Evolutionary conservation across 169 alveolate species (phyloP).

Genomic region (Amoebophrya sp.): DNA sequence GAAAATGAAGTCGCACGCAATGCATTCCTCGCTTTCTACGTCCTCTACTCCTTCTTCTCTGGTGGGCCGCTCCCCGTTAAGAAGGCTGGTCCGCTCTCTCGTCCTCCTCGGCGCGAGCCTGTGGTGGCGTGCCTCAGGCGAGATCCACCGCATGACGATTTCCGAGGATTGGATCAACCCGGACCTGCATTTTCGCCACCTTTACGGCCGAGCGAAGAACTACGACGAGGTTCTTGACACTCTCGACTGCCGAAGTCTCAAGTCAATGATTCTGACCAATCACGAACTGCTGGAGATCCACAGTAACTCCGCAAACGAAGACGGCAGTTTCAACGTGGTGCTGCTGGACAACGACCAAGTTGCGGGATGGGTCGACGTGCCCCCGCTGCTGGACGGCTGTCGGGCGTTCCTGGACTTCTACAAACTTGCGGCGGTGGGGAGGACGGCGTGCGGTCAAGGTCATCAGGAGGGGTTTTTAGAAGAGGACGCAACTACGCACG

Average conservation of each 20-base stretch:
- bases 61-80: too few species aligned
- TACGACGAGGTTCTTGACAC: not conserved
- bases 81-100: too few species aligned
- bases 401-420: not conserved
- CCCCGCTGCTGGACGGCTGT: not conserved
- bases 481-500: too few species aligned
- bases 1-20: too few species aligned
- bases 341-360: not conserved
- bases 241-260: not conserved
- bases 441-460: too few species aligned
- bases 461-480: too few species aligned
- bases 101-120: too few species aligned
- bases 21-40: too few species aligned
- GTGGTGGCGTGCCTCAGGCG: too few species aligned
- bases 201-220: not conserved
- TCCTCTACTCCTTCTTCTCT: too few species aligned
- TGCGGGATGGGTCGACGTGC: not conserved
- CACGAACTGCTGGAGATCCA: not conserved
- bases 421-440: not conserved
- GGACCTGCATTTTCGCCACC: not conserved
- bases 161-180: not conserved
- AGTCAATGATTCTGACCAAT: not conserved
- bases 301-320: not conserved
- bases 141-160: not conserved
- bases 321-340: not conserved